phyloP scores from a whole-genome alignment of 2,329 filamentous ascomycete species.

The Cladosporium austrohemisphaericum region DNA sequence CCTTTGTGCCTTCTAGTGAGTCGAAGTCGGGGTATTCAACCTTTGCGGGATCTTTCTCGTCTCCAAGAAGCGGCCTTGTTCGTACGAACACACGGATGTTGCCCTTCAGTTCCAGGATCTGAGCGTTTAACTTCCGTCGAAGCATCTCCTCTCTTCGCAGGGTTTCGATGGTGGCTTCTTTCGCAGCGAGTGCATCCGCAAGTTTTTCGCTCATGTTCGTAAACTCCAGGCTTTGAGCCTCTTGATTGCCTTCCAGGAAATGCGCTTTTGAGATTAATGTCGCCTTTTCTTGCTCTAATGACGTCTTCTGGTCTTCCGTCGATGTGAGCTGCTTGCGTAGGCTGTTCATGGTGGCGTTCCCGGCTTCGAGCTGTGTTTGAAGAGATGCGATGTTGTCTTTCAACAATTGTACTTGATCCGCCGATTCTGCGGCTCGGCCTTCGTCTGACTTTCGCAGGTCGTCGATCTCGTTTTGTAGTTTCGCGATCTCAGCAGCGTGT shows the following conservation, averaged over 20 bases:
- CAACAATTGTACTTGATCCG: constrained; percentile 47
- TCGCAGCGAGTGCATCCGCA: constrained; percentile 68
- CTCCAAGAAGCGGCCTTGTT: constrained; percentile 70
- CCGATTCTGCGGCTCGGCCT: constrained; percentile 50
- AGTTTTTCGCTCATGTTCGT: constrained; percentile 75
- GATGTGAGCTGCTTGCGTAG: constrained; percentile 53
- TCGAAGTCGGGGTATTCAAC: constrained; percentile 71
- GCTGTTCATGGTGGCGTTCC: constrained; percentile 58
- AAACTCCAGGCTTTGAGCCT: constrained; percentile 83
- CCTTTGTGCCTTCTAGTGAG: constrained; percentile 72
- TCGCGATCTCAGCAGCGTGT: constrained; percentile 63
- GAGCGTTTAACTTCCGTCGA: constrained; percentile 89
- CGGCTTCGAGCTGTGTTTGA: constrained; percentile 35
- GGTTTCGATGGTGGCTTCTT: constrained; percentile 71
- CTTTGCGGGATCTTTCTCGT: constrained; percentile 62
- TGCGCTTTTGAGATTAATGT: constrained; percentile 78
- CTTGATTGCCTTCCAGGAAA: constrained; percentile 84
- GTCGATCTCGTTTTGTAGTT: constrained; percentile 52
- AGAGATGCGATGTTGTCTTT: constrained; percentile 24
- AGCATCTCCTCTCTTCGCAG: constrained; percentile 88
- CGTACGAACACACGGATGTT: constrained; percentile 98
- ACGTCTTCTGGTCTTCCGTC: constrained; percentile 51
- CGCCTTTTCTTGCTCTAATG: constrained; percentile 70
- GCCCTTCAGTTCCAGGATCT: constrained; percentile 94
- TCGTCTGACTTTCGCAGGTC: constrained; percentile 51